A percentile compares a stretch with the other conserved stretches of the same genome.
Evolutionary conservation across 2,329 filamentous ascomycete genomes (phyloP).

Genomic region (Aurifilum marmelostoma): DNA sequence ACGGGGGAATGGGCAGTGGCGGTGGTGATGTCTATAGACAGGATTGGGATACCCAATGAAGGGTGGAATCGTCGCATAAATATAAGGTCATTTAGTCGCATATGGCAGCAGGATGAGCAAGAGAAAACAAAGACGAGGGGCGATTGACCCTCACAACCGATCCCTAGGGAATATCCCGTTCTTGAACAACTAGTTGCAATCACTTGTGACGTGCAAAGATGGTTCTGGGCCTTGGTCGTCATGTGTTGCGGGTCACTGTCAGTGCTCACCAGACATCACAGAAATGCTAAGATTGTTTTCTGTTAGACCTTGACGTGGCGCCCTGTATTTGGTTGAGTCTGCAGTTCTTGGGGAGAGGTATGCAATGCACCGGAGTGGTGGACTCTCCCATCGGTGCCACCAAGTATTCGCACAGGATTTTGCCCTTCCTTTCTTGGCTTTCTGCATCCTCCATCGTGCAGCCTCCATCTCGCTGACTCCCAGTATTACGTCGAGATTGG

Average conservation of each 20-base stretch:
- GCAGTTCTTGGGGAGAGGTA: conserved; percentile 1
- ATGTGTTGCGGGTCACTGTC: no score
- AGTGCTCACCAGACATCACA: neutral
- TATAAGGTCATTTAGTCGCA: neutral
- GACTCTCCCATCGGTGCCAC: neutral
- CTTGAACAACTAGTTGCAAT: no score
- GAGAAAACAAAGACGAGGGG: neutral
- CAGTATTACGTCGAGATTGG: conserved; percentile 9
- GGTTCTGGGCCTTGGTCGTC: no score
- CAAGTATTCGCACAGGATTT: neutral
- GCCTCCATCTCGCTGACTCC: neutral
- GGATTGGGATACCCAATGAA: conserved; percentile 19
- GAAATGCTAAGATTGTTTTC: neutral
- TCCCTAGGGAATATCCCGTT: neutral
- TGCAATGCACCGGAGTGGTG: neutral
- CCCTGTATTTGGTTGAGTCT: conserved; percentile 14
- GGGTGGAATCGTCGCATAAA: neutral
- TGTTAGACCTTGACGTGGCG: conserved; percentile 14
- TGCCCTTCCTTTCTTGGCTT: no score
- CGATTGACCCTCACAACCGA: neutral
- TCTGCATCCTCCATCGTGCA: neutral
- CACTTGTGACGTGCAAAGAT: neutral
- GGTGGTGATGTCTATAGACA: neutral
- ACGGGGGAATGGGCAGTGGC: neutral
- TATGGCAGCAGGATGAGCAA: neutral